These are phyloP conservation scores for Alternaria tenuissima DNA, from an alignment of 2,329 filamentous ascomycete species.

Conservation along the genomic window DNA sequence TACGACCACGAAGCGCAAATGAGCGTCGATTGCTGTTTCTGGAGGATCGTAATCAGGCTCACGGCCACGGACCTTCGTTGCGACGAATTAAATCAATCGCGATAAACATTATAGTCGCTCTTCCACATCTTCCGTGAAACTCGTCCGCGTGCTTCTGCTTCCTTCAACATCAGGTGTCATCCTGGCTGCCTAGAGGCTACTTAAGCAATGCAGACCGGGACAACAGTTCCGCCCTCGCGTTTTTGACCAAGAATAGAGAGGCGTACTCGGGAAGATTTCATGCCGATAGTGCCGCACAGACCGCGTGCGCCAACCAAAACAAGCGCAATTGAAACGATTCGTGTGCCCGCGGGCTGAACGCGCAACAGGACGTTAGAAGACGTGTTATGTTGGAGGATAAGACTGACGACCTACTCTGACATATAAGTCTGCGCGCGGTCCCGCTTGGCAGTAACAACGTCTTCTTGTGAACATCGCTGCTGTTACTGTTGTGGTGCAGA, in stretches of 20 bases:
- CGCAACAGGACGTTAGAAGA: not conserved
- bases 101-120: not conserved
- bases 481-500: not conserved
- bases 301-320: no score
- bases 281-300: not conserved
- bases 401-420: no score
- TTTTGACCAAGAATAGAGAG: not conserved
- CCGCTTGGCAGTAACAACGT: not conserved
- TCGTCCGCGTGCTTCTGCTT: not conserved
- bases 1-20: constrained; percentile 24
- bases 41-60: not conserved
- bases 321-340: constrained; percentile 19
- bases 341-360: constrained; percentile 11
- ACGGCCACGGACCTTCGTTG: not conserved
- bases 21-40: not conserved
- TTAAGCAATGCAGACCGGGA: not conserved
- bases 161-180: not conserved
- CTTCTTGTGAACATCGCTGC: no score
- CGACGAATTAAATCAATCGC: not conserved
- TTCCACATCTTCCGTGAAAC: not conserved
- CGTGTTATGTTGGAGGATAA: not conserved
- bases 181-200: not conserved
- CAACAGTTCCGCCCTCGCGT: constrained; percentile 7
- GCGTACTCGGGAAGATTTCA: constrained; percentile 1
- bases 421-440: not conserved